Evolutionary conservation across 78 protist genomes (phyloP), one percentile per base, ranked within the genome.

Genomic region (Polysphondylium violaceum): DNA sequence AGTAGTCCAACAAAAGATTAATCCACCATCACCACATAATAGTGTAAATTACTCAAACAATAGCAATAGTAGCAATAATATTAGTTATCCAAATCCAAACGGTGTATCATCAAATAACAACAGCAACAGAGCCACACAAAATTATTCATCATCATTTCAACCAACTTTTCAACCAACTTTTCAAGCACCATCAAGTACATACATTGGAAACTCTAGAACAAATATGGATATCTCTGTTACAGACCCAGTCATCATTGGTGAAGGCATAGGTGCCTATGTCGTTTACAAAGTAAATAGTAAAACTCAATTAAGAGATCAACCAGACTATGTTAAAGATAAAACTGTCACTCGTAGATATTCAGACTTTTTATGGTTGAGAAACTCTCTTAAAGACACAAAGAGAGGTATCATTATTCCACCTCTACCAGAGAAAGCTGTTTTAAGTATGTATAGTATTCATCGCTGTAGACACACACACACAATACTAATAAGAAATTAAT

Each of bases 291-390:
- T 83, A 9, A 14, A 31, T 16, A 83, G 74, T 21, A 53, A 68
- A 50, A 7, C 55, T n/a, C 14, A n/a, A 38, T 35, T 83, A 65
- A 40, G 17, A 7, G 91, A 83, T 40, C 76, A 63, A 16, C 91
- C 91, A 83, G 91, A 83, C 40, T 83, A 69, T 71, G 69, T 69
- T 56, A 83, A 83, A 56, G 91, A 83, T 44, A 47, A 25, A 3
- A 36, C 68, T 2, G 79, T 69, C 6, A 21, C 55, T 16, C 43
- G 91, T 40, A 65, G 94, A 65, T 88, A 88, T 36, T 88, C 94
- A 17, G 94, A 88, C 38, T 88, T 88, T 29, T 25, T 72, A 7
- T 88, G 94, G 94, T 76, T 88, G 23, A 74, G 94, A 76, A 78
- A 88, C 35, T 47, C 40, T 11, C 61, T 88, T 21, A 78, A 76